Evolutionary conservation across 441 rosid species (phyloP).

Genomic region (Erysimum cheiri): DNA sequence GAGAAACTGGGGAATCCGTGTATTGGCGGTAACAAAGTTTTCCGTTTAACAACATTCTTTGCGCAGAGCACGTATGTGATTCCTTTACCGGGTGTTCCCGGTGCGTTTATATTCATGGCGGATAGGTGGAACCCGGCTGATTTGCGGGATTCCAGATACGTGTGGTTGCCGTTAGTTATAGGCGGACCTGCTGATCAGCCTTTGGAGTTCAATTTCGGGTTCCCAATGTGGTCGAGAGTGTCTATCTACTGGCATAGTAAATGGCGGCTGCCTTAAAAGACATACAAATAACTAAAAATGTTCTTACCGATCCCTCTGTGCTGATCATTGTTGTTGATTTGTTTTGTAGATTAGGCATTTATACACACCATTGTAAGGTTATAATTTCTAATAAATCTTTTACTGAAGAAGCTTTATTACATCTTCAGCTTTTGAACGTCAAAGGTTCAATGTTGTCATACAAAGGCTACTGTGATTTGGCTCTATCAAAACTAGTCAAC

Average conservation of each 20-base stretch:
- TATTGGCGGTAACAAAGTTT: conserved; percentile 79
- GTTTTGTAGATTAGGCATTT: conserved; percentile 33
- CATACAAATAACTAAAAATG: conserved; percentile 12
- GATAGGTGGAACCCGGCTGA: conserved; percentile 96
- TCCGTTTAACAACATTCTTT: conserved; percentile 70
- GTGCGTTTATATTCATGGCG: conserved; percentile 81
- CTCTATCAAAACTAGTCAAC: conserved; percentile 36
- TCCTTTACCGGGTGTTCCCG: conserved; percentile 70
- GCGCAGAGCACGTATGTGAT: conserved; percentile 85
- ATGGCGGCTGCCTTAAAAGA: conserved; percentile 75
- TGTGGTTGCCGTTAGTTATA: conserved; percentile 85
- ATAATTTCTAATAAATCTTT: conserved; percentile 24
- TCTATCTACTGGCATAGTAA: conserved; percentile 90
- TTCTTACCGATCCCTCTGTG: conserved; percentile 3
- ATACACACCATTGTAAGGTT: conserved; percentile 15
- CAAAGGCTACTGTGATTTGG: conserved; percentile 5
- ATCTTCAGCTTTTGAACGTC: conserved; percentile 22
- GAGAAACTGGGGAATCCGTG: conserved; percentile 92
- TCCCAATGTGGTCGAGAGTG: conserved; percentile 86
- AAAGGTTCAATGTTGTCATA: background rate
- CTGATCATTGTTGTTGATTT: conserved; percentile 20
- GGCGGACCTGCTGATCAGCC: conserved; percentile 86
- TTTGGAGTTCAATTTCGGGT: conserved; percentile 71
- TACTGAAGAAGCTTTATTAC: conserved; percentile 3
- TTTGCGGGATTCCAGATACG: conserved; percentile 82